Conservation (phyloP, 352 stramenopile species). For the Pythium scleroteichum region DNA sequence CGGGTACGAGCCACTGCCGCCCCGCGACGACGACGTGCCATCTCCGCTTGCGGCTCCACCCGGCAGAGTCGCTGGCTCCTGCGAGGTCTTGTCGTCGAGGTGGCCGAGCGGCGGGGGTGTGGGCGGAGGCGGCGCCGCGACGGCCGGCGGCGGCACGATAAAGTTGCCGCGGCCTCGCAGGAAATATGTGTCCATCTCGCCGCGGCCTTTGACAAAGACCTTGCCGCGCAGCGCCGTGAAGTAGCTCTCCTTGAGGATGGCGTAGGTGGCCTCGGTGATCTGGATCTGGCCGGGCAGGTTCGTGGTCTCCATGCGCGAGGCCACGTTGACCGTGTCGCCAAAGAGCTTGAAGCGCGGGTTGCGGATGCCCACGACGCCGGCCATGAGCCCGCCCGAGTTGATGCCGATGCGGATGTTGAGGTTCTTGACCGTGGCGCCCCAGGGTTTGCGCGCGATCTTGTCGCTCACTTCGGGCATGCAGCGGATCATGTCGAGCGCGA, state of each 20-base stretch:
- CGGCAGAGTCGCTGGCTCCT: neutral
- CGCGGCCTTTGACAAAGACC: constrained; percentile 80
- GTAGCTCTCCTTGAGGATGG: constrained; percentile 69
- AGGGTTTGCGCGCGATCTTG: constrained; percentile 71
- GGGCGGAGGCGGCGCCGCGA: neutral
- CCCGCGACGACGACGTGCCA: too few relatives aligned
- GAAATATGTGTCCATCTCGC: constrained; percentile 87
- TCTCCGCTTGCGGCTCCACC: too few relatives aligned
- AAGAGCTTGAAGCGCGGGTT: constrained; percentile 90
- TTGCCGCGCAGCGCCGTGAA: constrained; percentile 68
- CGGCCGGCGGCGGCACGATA: constrained; percentile 48
- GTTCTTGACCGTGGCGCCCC: constrained; percentile 65
- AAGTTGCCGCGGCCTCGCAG: constrained; percentile 61
- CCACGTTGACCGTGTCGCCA: constrained; percentile 86
- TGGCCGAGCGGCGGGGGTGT: neutral
- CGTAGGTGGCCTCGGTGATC: constrained; percentile 70
- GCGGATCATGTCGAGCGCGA: constrained; percentile 78
- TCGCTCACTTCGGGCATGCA: constrained; percentile 78
- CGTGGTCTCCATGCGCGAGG: constrained; percentile 84
- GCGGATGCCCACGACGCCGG: constrained; percentile 79
- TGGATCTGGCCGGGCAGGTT: constrained; percentile 82
- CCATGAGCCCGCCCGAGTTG: constrained; percentile 85
- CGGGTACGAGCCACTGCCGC: neutral
- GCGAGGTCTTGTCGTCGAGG: neutral
- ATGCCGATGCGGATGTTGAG: constrained; percentile 87